Evolutionary conservation across 2,329 filamentous ascomycete genomes (phyloP), one percentile per base, ranked within the genome.

Genomic region (Chrysosporium keratinophilum): DNA sequence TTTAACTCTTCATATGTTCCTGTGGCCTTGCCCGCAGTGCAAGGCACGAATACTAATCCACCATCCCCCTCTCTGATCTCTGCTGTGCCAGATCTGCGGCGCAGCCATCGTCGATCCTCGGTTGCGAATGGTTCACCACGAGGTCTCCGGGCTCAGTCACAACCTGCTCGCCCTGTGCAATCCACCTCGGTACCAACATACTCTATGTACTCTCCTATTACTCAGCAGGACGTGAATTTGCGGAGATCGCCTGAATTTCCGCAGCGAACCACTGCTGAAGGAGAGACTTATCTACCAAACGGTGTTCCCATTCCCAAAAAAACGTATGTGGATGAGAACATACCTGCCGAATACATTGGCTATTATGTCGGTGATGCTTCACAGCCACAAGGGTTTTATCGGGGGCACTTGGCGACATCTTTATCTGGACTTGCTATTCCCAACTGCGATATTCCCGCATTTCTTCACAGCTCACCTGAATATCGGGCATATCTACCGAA

Each of bases 61-160:
- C 67, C 73, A 1, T 76, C 74, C 4, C 74, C 74, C 7, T 73
- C 71, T 15, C 61, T 71, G 17, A 57, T 63, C 42, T 58, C 65
- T 31, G 66, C 65, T 20, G 61, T 69, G 33, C 71, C 72, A 44
- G 74, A 76, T 54, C 61, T 68, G 43, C 71, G 72, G 41, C 71
- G 73, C 33, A 73, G 67, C 55, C 68, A 69, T 34, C 69, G 74
- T 43, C 67, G 73, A 51, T 71, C 72, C 11, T 75, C 73, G 2
- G 64, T 69, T 52, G 67, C 68, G 11, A 72, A 71, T 52, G 67
- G 67, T 7, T 71, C 71, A 17, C 67, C 72, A 2, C 68, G 68
- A 34, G 67, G 66, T 31, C 57, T 75, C 31, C 65, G 74, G 52
- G 73, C 74, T n/a, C 74, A 76, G 20, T 76, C 74, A n/a, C 73